A percentile compares a stretch with the other conserved stretches of the same genome.
These are phyloP conservation scores for Aspergillus felis DNA, from an alignment of 2,329 filamentous ascomycete genomes.

Conservation along the genomic window DNA sequence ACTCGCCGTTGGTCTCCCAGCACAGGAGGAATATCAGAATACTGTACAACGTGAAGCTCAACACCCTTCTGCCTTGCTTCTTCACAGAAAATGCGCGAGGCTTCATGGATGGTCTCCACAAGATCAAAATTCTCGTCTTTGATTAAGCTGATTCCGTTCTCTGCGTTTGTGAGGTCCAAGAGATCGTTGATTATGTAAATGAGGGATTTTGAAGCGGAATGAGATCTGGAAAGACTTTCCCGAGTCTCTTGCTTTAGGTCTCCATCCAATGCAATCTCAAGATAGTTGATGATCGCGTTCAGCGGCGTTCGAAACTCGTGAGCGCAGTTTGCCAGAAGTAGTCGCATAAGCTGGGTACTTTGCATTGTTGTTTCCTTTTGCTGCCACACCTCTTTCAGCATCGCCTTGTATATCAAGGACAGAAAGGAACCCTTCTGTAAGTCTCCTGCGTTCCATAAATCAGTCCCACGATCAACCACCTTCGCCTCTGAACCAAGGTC, in stretches of 20 bases:
- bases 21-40: conserved; percentile 68
- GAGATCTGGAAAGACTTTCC: conserved; percentile 77
- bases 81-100: conserved; percentile 66
- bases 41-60: conserved; percentile 62
- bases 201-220: conserved; percentile 86
- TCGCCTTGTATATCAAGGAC: conserved; percentile 77
- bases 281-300: conserved; percentile 91
- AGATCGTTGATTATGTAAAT: conserved; percentile 95
- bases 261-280: conserved; percentile 86
- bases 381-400: conserved; percentile 86
- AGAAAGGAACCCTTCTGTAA: conserved; percentile 84
- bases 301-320: conserved; percentile 88
- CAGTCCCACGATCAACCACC: conserved; percentile 64
- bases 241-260: conserved; percentile 74
- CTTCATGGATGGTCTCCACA: conserved; percentile 66
- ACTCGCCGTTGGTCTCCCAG: conserved; percentile 75
- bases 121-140: conserved; percentile 80
- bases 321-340: conserved; percentile 81
- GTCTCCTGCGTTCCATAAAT: conserved; percentile 82
- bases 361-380: conserved; percentile 84
- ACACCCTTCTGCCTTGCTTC: conserved; percentile 76
- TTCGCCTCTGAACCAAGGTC: conserved; percentile 75
- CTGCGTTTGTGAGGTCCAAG: conserved; percentile 80
- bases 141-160: conserved; percentile 73
- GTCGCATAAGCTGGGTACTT: conserved; percentile 71